Conservation (phyloP, 2,329 filamentous ascomycete genomes). For the Nemania serpens region DNA sequence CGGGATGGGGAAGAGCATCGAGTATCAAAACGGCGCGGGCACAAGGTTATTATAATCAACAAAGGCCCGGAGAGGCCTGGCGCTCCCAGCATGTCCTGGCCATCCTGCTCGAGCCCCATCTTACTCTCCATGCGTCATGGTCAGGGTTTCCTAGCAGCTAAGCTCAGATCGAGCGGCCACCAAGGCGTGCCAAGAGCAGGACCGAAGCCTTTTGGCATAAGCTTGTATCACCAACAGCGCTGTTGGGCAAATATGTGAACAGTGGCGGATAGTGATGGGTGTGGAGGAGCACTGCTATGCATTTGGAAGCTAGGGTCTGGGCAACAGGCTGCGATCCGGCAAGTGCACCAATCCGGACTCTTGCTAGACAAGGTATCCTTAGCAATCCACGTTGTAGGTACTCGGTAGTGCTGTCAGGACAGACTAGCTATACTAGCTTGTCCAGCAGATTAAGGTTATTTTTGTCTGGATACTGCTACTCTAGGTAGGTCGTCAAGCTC, state of each 20-base stretch:
- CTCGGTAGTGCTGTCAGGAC: neutral
- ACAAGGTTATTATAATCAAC: slow-evolving; percentile 26
- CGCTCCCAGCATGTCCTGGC: neutral
- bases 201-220: slow-evolving; percentile 17
- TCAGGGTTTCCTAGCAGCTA: slow-evolving; percentile 11
- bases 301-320: slow-evolving; percentile 25
- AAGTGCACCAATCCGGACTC: slow-evolving; percentile 18
- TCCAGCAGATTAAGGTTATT: slow-evolving; percentile 23
- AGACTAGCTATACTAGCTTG: neutral
- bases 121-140: slow-evolving; percentile 19
- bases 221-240: slow-evolving; percentile 19
- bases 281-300: neutral
- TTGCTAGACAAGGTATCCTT: slow-evolving; percentile 3
- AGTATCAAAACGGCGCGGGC: slow-evolving; percentile 14
- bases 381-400: slow-evolving; percentile 1
- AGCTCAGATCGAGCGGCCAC: slow-evolving; percentile 12
- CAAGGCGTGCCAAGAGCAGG: slow-evolving; percentile 16
- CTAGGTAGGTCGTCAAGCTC: neutral
- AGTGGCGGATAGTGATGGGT: slow-evolving; percentile 10
- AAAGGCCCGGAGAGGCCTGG: neutral
- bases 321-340: slow-evolving; percentile 22
- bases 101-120: slow-evolving; percentile 8
- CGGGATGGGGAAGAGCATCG: neutral
- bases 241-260: neutral
- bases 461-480: slow-evolving; percentile 7